These are phyloP conservation scores for Patellaria atrata DNA, from an alignment of 495 filamentous ascomycete species.

Conservation along the genomic window DNA sequence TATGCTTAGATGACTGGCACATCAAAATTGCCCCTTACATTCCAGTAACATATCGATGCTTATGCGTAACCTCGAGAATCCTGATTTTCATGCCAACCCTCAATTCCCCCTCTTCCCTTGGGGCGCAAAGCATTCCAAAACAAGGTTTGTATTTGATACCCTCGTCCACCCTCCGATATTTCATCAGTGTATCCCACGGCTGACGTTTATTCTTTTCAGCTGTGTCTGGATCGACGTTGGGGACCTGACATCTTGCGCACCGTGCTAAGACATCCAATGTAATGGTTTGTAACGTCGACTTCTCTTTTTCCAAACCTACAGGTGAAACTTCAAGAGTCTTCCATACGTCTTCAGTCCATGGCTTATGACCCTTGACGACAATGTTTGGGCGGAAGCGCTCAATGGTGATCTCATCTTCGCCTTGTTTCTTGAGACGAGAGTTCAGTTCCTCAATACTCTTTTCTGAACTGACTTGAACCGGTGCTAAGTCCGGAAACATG, in stretches of 20 bases:
- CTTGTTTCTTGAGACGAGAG: slow-evolving; percentile 16
- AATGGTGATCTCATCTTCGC: slow-evolving; percentile 23
- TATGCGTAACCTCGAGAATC: slow-evolving; percentile 35
- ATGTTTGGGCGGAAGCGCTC: slow-evolving; percentile 34
- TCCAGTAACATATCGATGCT: slow-evolving; percentile 21
- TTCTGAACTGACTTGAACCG: slow-evolving; percentile 26
- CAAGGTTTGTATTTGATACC: slow-evolving; percentile 30
- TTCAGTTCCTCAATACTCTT: slow-evolving; percentile 32
- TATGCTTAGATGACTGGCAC: too few species aligned
- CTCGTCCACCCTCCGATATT: slow-evolving; percentile 26
- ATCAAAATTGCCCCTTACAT: slow-evolving; percentile 10
- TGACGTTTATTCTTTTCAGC: slow-evolving; percentile 27
- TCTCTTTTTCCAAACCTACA: slow-evolving; percentile 1
- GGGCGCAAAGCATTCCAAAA: slow-evolving; percentile 31
- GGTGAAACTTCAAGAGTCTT: slow-evolving; percentile 18
- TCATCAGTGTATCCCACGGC: slow-evolving; percentile 30
- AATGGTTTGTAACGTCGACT: slow-evolving; percentile 15
- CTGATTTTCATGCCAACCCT: slow-evolving; percentile 40
- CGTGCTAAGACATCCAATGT: slow-evolving; percentile 29
- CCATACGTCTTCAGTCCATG: slow-evolving; percentile 32
- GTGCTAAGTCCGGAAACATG: slow-evolving; percentile 27
- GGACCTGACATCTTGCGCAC: slow-evolving; percentile 29
- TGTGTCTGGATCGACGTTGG: slow-evolving; percentile 32
- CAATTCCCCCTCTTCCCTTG: slow-evolving; percentile 28
- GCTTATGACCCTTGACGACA: slow-evolving; percentile 23